Evolutionary conservation across 768 basidiomycete genomes (phyloP), one percentile per base, ranked within the genome.

Genomic region (Fomitopsis pulvina): DNA sequence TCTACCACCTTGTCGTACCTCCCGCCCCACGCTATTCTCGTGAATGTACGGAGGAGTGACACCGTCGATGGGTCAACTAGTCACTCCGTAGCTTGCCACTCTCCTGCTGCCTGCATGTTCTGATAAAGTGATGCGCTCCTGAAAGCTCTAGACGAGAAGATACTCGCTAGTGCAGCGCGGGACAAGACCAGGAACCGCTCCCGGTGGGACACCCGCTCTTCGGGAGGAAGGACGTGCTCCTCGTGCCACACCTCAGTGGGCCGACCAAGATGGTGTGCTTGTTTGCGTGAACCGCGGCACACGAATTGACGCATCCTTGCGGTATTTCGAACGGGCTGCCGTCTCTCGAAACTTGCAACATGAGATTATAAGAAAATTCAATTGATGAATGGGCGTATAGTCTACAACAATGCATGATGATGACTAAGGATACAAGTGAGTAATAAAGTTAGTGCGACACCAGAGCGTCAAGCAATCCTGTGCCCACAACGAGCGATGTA

Each of bases 121-220:
- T 32, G 7, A 8, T 16, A 16, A 12, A 37, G 34, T 16, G 4
- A 37, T 32, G 50, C 54, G 30, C 50, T 55, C 30, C 37, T 55
- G 7, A 24, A 20, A 4, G 50, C 47, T 7, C 50, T 55, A 7
- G 54, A 55, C 47, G 25, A 45, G 18, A 50, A 50, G n/a, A 45
- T 14, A 39, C 45, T 55, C 42, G 54, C 46, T 2, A 50, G 54
- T 3, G 54, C 54, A 16, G 50, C 54, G 21, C 46, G 51, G 10
- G 54, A 55, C 46, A 50, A 48, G 24, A 46, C 30, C 2, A 50
- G 48, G 54, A 55, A 50, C 54, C 54, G 1, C 46, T 55, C 18
- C 54, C 54, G 1, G 50, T 9, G 2, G 50, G 54, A 1, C 54
- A 55, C 32, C 12, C 54, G 41, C 46, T 55, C 20, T 55, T 27